Evolutionary conservation across 1,139 yeast species (phyloP).

Genomic region (Meyerozyma elateridarum): DNA sequence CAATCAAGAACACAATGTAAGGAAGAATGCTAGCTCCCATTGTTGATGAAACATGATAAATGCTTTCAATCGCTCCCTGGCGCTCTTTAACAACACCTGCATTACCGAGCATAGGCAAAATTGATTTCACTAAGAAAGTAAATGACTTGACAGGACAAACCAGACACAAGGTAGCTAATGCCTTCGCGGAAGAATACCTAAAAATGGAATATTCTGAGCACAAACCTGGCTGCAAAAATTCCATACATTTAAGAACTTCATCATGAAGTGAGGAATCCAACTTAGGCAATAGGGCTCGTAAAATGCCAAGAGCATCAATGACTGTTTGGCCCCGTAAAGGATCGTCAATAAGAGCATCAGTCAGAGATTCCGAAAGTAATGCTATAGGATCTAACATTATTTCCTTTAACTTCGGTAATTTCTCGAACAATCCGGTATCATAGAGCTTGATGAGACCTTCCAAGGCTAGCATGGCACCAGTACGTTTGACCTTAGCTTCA

Average conservation of each 20-base stretch:
- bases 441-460: constrained; percentile 51
- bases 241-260: constrained; percentile 44
- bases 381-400: constrained; percentile 66
- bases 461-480: constrained; percentile 75
- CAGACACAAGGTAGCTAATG: constrained; percentile 79
- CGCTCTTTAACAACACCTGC: constrained; percentile 73
- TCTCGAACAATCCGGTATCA: constrained; percentile 49
- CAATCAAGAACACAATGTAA: constrained; percentile 90
- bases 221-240: constrained; percentile 56
- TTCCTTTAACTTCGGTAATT: constrained; percentile 64
- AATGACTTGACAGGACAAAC: constrained; percentile 70
- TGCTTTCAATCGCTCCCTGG: constrained; percentile 91
- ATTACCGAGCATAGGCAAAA: constrained; percentile 78
- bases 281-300: constrained; percentile 69
- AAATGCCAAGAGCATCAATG: constrained; percentile 81
- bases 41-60: constrained; percentile 75
- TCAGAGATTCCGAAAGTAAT: constrained; percentile 20
- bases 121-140: constrained; percentile 69
- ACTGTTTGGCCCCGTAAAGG: constrained; percentile 68
- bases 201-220: constrained; percentile 71
- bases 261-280: constrained; percentile 47
- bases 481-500: constrained; percentile 74
- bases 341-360: constrained; percentile 37
- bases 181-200: constrained; percentile 86
- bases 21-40: constrained; percentile 93